Conservation (phyloP, 768 basidiomycete species). For the Rhizopogon vesiculosus region DNA sequence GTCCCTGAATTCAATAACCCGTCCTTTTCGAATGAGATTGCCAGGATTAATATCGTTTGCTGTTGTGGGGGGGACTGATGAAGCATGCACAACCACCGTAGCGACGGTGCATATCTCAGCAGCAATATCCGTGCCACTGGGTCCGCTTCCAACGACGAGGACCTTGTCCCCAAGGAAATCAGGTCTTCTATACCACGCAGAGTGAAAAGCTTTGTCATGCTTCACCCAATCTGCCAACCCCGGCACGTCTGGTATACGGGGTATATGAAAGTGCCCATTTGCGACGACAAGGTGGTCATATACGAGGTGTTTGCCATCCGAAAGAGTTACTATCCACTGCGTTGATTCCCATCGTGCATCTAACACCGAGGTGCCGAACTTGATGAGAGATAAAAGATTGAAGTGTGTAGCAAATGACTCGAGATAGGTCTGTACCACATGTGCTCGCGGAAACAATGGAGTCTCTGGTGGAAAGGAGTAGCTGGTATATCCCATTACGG, state of each 20-base stretch:
- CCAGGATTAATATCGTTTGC: constrained; percentile 9
- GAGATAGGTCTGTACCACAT: constrained; percentile 34
- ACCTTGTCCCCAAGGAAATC: no score
- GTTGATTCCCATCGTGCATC: constrained; percentile 34
- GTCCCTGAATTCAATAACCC: constrained; percentile 35
- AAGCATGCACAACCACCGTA: constrained; percentile 34
- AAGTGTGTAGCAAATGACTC: constrained; percentile 60
- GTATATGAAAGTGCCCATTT: constrained; percentile 69
- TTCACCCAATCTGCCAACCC: constrained; percentile 19
- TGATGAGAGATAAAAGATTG: constrained; percentile 53
- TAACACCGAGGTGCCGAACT: constrained; percentile 51
- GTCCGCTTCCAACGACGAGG: no score
- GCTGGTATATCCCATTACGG: constrained; percentile 64
- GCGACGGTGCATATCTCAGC: no score
- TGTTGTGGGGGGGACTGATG: constrained; percentile 29
- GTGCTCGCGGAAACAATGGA: no score
- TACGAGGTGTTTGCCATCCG: constrained; percentile 16
- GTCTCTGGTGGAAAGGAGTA: constrained; percentile 24
- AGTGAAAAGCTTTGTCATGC: constrained; percentile 51
- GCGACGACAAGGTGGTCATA: constrained; percentile 68
- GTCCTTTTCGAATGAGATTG: constrained; percentile 36
- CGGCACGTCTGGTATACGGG: constrained; percentile 54
- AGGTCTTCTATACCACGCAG: constrained; percentile 63
- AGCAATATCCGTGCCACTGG: no score
- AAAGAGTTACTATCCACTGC: constrained; percentile 37